Percentiles rank a stretch among this genome's conserved stretches.
phyloP scores from a whole-genome alignment of 805 yeast species.

The Yamadazyma ubonensis region DNA sequence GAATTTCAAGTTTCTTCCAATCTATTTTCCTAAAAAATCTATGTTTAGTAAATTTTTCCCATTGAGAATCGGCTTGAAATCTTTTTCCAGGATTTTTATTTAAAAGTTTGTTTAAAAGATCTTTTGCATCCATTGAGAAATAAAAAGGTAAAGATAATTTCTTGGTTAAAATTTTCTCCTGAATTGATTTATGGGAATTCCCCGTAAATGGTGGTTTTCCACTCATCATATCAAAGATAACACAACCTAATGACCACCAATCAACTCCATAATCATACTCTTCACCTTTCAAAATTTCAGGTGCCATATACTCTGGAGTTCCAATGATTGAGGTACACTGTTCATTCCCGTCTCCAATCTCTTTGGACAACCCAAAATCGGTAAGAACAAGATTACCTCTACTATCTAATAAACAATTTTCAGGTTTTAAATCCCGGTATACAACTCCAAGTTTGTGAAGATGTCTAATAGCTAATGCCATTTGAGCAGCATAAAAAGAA shows the following conservation, averaged over 20 bases:
- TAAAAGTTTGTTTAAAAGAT: slow-evolving; percentile 36
- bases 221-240: slow-evolving; percentile 42
- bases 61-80: slow-evolving; percentile 34
- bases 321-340: slow-evolving; percentile 38
- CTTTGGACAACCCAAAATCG: slow-evolving; percentile 44
- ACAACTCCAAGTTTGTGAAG: slow-evolving; percentile 41
- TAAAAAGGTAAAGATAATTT: slow-evolving; percentile 41
- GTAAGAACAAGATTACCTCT: slow-evolving; percentile 43
- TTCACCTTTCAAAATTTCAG: slow-evolving; percentile 44
- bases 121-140: slow-evolving; percentile 42
- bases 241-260: slow-evolving; percentile 51
- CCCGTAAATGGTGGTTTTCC: slow-evolving; percentile 49
- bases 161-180: slow-evolving; percentile 37
- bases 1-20: slow-evolving; percentile 36
- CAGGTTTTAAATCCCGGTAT: slow-evolving; percentile 46
- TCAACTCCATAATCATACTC: slow-evolving; percentile 42
- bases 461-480: slow-evolving; percentile 40
- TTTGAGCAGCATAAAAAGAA: slow-evolving; percentile 43
- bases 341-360: slow-evolving; percentile 23
- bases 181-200: slow-evolving; percentile 36
- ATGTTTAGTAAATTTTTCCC: slow-evolving; percentile 32
- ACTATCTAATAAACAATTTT: slow-evolving; percentile 42
- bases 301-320: slow-evolving; percentile 49
- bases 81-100: slow-evolving; percentile 39
- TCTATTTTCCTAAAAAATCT: slow-evolving; percentile 39